Evolutionary conservation across 495 filamentous ascomycete genomes (phyloP).

Genomic region (Xylaria cubensis): DNA sequence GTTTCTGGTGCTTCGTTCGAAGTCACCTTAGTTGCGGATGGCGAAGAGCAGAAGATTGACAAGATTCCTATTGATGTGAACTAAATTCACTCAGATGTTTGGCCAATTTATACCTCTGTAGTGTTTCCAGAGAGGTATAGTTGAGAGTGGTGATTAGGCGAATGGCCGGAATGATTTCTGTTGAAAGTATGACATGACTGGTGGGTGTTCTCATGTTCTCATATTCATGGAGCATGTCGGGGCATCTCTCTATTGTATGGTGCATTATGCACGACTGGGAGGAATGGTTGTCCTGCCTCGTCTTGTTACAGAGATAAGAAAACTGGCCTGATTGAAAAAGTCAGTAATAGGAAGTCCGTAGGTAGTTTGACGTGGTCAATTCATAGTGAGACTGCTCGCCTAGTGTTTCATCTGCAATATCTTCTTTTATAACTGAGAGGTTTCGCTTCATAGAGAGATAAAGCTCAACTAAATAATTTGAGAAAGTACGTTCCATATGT

Average conservation of each 20-base stretch:
- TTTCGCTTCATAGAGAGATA: too few species aligned
- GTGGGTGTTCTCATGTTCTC: background rate
- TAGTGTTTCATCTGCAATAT: background rate
- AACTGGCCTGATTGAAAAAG: background rate
- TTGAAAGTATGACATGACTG: background rate
- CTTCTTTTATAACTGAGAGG: too few species aligned
- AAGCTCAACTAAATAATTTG: too few species aligned
- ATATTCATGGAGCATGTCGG: background rate
- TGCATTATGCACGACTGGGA: too few species aligned
- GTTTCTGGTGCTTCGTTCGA: constrained; percentile 17
- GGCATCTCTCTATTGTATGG: too few species aligned
- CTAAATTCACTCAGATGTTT: background rate
- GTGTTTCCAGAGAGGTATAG: background rate
- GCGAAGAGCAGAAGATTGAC: background rate
- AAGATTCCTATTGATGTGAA: background rate
- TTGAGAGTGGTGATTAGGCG: background rate
- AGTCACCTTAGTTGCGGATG: background rate
- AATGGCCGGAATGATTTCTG: background rate
- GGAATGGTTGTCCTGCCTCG: too few species aligned
- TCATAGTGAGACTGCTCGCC: too few species aligned
- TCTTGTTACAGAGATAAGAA: background rate
- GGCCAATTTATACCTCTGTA: too few species aligned
- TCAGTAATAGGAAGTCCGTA: background rate
- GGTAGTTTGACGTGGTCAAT: background rate
- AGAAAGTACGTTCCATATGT: too few species aligned